Evolutionary conservation across 1,284 basidiomycete genomes (phyloP), one percentile per base, ranked within the genome.

Genomic region (Cryptococcus sp.): DNA sequence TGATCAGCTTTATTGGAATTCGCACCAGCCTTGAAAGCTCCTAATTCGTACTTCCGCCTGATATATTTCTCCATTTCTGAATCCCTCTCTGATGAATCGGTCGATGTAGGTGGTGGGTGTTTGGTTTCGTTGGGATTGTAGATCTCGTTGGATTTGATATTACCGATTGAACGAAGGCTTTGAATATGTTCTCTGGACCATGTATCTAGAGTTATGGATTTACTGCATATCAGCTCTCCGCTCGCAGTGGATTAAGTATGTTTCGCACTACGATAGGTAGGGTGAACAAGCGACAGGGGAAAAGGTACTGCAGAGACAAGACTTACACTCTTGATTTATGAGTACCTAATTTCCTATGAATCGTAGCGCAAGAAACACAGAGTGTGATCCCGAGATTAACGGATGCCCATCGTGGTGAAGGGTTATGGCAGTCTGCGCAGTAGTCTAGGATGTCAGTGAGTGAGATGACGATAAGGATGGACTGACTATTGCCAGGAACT

Each of bases 331-430:
- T 61, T 9, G 68, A 71, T n/a, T 55, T 59, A 48, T 76, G 74
- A 4, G 74, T 76, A 16, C 74, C 74, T 52, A 76, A 54, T 53
- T 72, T 72, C 5, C 74, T 63, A 51, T 76, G 74, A 4, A 72
- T 57, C 3, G 62, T 66, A 0, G 72, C 73, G 46, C 70, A 73
- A 7, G 57, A 50, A 7, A 70, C 67, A 32, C 72, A 72, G 32
- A 74, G 60, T 54, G 69, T 72, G 22, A 70, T 68, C 42, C 73
- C 72, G 14, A 74, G 63, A 53, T 72, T 75, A 46, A 71, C 64
- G 19, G 55, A 60, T 10, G 74, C 74, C 74, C 74, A 76, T 42
- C 74, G 58, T 4, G 74, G 74, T 28, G 70, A 61, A 2, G 61
- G 41, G 0, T 67, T 56, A 47, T 63, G 64, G 52, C 74, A 76